Evolutionary conservation across 1,284 basidiomycete genomes (phyloP).

Genomic region (Sutorius eximius): DNA sequence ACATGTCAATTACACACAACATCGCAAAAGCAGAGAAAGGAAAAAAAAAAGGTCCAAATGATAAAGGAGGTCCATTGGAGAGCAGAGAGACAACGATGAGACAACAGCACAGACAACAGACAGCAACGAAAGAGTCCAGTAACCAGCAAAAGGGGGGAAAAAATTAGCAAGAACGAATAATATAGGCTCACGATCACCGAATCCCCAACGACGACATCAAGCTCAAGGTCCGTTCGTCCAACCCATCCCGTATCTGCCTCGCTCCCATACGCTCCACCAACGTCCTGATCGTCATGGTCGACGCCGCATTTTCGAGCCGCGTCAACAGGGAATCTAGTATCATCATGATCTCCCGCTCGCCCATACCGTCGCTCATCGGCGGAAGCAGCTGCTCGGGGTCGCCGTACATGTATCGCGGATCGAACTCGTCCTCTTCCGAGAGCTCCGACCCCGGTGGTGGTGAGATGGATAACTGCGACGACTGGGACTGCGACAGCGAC

Average conservation of each 20-base stretch:
- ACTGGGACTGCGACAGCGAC: neutral
- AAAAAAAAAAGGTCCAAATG: neutral
- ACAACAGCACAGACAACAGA: neutral
- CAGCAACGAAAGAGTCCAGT: neutral
- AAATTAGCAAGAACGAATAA: constrained; percentile 2
- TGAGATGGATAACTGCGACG: constrained; percentile 5
- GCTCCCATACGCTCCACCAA: constrained; percentile 28
- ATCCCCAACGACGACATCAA: constrained; percentile 35
- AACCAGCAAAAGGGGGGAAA: neutral
- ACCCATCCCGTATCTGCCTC: constrained; percentile 32
- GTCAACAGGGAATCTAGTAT: constrained; percentile 75
- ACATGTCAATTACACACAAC: neutral
- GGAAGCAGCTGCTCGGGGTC: constrained; percentile 73
- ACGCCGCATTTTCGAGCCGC: constrained; percentile 80
- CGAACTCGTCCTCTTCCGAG: constrained; percentile 34
- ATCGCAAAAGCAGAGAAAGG: neutral
- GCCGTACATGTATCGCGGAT: constrained; percentile 47
- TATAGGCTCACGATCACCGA: constrained; percentile 11
- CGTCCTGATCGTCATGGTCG: constrained; percentile 48
- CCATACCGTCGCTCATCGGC: constrained; percentile 67
- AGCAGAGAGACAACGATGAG: neutral
- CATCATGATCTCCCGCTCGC: constrained; percentile 73
- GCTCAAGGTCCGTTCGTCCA: constrained; percentile 52
- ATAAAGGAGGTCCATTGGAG: neutral
- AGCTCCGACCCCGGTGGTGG: constrained; percentile 28